A percentile compares a stretch with the other conserved stretches of the same genome.
phyloP scores from a whole-genome alignment of 352 stramenopile genomes.

The Pythium monospermum region DNA sequence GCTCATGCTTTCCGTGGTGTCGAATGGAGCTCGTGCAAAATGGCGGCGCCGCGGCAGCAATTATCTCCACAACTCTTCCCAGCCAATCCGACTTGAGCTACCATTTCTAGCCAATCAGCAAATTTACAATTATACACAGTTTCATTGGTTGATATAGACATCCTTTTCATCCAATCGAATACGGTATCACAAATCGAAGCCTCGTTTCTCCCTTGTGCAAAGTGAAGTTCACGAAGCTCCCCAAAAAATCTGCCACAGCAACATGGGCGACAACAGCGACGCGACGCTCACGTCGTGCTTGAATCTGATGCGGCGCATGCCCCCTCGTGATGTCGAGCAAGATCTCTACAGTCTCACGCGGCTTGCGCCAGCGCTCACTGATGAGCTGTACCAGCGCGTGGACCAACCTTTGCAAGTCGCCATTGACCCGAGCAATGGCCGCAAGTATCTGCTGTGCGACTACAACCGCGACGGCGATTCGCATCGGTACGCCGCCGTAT shows the following conservation, averaged over 20 bases:
- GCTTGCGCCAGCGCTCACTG: conserved; percentile 70
- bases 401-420: conserved; percentile 89
- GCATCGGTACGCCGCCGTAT: conserved; percentile 72
- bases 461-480: conserved; percentile 95
- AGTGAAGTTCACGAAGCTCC: not conserved
- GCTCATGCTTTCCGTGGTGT: conserved; percentile 29
- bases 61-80: conserved; percentile 14
- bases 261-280: conserved; percentile 28
- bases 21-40: not conserved
- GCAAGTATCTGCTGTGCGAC: conserved; percentile 91
- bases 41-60: not conserved
- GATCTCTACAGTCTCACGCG: conserved; percentile 85
- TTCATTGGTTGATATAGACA: conserved; percentile 7
- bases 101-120: conserved; percentile 15
- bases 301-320: conserved; percentile 89
- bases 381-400: conserved; percentile 92
- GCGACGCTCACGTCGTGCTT: conserved; percentile 69
- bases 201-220: not conserved
- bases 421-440: conserved; percentile 80
- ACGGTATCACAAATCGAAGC: conserved; percentile 1
- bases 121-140: not conserved
- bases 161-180: conserved; percentile 11
- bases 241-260: conserved; percentile 1
- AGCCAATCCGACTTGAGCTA: conserved; percentile 15
- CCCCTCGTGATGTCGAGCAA: conserved; percentile 76